These are phyloP conservation scores for Euphorbia tirucalli DNA, from an alignment of 345 rosid genomes.

Conservation along the genomic window DNA sequence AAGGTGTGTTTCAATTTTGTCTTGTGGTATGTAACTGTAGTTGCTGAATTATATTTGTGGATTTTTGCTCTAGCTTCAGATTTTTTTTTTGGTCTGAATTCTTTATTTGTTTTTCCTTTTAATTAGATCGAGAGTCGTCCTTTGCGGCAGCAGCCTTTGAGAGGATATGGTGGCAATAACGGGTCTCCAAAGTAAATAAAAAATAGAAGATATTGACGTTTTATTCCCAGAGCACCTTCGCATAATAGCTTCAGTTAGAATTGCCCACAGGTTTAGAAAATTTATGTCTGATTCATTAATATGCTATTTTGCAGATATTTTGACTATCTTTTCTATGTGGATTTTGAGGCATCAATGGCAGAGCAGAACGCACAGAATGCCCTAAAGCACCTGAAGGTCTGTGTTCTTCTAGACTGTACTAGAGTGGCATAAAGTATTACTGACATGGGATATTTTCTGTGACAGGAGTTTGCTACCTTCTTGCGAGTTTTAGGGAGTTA, in stretches of 20 bases:
- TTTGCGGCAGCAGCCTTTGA: conserved; percentile 56
- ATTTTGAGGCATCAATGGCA: conserved; percentile 98
- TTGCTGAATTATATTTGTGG: conserved; percentile 2
- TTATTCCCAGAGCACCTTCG: conserved; percentile 2
- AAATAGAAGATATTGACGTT: conserved; percentile 7
- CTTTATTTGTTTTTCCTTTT: conserved; percentile 7
- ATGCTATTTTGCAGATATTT: conserved; percentile 52
- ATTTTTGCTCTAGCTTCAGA: conserved; percentile 2
- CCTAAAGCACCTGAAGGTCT: conserved; percentile 73
- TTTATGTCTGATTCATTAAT: neutral
- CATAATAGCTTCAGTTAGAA: neutral
- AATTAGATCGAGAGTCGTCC: conserved; percentile 97
- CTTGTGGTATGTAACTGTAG: neutral
- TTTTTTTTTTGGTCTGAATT: conserved; percentile 2
- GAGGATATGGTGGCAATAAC: conserved; percentile 47
- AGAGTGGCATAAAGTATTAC: neutral
- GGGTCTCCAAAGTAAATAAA: conserved; percentile 57
- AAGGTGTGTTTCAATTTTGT: conserved; percentile 29
- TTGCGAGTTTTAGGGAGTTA: conserved; percentile 96
- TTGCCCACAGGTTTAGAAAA: neutral
- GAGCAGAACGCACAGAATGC: conserved; percentile 89
- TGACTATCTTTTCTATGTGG: conserved; percentile 91
- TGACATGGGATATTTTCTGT: conserved; percentile 10
- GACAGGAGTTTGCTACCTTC: conserved; percentile 92
- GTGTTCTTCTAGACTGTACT: neutral